Evolutionary conservation across 2,329 filamentous ascomycete genomes (phyloP).

Genomic region (Aspergillus caelatus): DNA sequence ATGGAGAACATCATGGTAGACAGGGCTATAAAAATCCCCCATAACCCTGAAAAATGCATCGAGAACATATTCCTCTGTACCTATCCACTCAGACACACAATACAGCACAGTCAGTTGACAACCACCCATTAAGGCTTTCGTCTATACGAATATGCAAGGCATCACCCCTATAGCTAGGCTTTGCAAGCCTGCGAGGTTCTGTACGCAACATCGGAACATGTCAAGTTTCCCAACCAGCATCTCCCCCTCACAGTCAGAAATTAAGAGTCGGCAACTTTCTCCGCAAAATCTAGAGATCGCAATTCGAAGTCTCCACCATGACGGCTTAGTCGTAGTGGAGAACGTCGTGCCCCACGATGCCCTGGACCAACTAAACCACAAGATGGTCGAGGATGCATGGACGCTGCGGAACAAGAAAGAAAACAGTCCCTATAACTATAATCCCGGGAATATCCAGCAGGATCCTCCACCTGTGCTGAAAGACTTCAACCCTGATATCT

Average conservation of each 20-base stretch:
- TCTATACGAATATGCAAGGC: not conserved
- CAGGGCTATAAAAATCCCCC: not conserved
- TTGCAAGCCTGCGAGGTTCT: not conserved
- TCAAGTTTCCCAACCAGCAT: constrained; percentile 35
- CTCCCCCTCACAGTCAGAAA: constrained; percentile 46
- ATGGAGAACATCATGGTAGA: not conserved
- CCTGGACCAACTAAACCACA: constrained; percentile 59
- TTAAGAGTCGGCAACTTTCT: constrained; percentile 42
- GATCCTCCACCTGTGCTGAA: constrained; percentile 56
- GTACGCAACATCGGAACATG: not conserved
- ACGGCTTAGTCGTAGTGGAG: constrained; percentile 61
- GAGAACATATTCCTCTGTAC: not conserved
- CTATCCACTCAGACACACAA: not conserved
- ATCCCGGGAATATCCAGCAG: constrained; percentile 61
- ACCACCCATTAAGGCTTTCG: no score
- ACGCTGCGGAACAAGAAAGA: constrained; percentile 55
- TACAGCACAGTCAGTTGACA: not conserved
- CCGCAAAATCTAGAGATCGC: constrained; percentile 59
- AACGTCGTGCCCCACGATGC: constrained; percentile 54
- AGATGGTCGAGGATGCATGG: constrained; percentile 63
- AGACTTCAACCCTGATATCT: constrained; percentile 55
- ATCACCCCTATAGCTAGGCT: not conserved
- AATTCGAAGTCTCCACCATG: constrained; percentile 53
- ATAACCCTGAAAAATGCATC: not conserved
- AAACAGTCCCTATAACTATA: constrained; percentile 64